Conservation (phyloP, 192 early-diverging fungal genomes). For the Coemansia sp. region DNA sequence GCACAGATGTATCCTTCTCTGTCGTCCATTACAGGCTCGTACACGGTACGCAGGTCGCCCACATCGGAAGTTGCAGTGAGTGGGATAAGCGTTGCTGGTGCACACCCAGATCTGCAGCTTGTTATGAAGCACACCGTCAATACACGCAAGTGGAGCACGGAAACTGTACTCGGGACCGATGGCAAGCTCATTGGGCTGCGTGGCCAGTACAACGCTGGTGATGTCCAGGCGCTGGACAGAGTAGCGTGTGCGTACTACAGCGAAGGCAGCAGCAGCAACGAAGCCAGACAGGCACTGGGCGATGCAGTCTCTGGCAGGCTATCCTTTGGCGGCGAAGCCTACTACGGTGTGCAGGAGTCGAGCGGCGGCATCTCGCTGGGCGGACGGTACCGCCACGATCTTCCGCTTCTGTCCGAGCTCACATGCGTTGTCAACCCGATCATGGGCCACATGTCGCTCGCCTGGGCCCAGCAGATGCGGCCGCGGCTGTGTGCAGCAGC, state of each 20-base stretch:
- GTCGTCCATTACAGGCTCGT: slow-evolving; percentile 46
- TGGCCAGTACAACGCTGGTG: slow-evolving; percentile 76
- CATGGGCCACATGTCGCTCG: slow-evolving; percentile 88
- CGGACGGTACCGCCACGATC: slow-evolving; percentile 66
- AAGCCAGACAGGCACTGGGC: slow-evolving; percentile 12
- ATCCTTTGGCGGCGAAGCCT: slow-evolving; percentile 68
- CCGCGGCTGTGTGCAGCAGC: slow-evolving; percentile 71
- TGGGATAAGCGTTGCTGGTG: slow-evolving; percentile 45
- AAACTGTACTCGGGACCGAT: slow-evolving; percentile 73
- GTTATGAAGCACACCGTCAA: slow-evolving; percentile 64
- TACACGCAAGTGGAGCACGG: slow-evolving; percentile 73
- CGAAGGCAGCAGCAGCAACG: slow-evolving; percentile 17
- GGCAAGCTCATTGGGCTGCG: slow-evolving; percentile 80
- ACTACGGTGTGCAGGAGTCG: slow-evolving; percentile 74
- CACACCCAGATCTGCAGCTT: slow-evolving; percentile 39
- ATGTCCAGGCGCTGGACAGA: slow-evolving; percentile 23
- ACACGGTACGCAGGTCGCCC: slow-evolving; percentile 23
- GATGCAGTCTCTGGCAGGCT: slow-evolving; percentile 27
- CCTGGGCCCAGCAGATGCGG: slow-evolving; percentile 80
- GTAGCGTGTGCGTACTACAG: slow-evolving; percentile 24
- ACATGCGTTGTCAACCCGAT: slow-evolving; percentile 87
- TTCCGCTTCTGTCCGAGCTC: slow-evolving; percentile 44
- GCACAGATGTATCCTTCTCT: slow-evolving; percentile 54
- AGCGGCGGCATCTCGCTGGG: slow-evolving; percentile 86
- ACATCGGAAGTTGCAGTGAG: slow-evolving; percentile 44